Percentiles rank a stretch among this genome's conserved stretches.
These are phyloP conservation scores for Fusarium avenaceum DNA, from an alignment of 2,329 filamentous ascomycete species.

Conservation along the genomic window DNA sequence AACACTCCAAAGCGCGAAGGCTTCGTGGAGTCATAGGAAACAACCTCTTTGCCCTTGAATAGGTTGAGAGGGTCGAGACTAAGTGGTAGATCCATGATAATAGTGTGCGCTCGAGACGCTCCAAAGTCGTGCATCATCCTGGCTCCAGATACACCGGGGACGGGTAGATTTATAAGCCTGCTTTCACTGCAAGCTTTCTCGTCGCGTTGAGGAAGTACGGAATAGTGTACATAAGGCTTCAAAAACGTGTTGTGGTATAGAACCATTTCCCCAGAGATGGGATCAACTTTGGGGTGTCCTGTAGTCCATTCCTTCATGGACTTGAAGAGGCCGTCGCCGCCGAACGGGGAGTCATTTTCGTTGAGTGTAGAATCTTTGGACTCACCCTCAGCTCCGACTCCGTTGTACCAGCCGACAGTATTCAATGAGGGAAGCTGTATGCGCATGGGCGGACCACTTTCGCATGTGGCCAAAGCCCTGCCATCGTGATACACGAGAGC, in stretches of 20 bases:
- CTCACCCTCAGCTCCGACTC: slow-evolving; percentile 67
- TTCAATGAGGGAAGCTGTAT: slow-evolving; percentile 73
- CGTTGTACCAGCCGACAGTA: slow-evolving; percentile 79
- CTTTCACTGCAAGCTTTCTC: fast-evolving
- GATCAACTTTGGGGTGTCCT: slow-evolving; percentile 77
- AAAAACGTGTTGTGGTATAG: slow-evolving; percentile 76
- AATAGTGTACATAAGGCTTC: slow-evolving; percentile 77
- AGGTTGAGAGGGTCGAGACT: slow-evolving; percentile 74
- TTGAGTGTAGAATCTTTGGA: background rate
- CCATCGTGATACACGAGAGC: slow-evolving; percentile 76
- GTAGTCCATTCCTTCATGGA: slow-evolving; percentile 81
- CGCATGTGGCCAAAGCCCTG: slow-evolving; percentile 76
- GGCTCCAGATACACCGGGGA: slow-evolving; percentile 72
- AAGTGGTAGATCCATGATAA: slow-evolving; percentile 78
- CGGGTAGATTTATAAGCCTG: slow-evolving; percentile 53
- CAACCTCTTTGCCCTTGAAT: slow-evolving; percentile 65
- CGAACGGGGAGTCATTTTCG: slow-evolving; percentile 56
- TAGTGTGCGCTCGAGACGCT: slow-evolving; percentile 71
- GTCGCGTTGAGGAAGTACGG: slow-evolving; percentile 51
- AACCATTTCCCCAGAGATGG: slow-evolving; percentile 73
- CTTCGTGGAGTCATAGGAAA: slow-evolving; percentile 70
- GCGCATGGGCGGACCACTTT: slow-evolving; percentile 78
- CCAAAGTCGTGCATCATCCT: slow-evolving; percentile 86
- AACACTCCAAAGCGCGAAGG: slow-evolving; percentile 76
- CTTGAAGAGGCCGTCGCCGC: slow-evolving; percentile 66